Evolutionary conservation across 768 basidiomycete species (phyloP), one percentile per base, ranked within the genome.

Genomic region (Mycena venus): DNA sequence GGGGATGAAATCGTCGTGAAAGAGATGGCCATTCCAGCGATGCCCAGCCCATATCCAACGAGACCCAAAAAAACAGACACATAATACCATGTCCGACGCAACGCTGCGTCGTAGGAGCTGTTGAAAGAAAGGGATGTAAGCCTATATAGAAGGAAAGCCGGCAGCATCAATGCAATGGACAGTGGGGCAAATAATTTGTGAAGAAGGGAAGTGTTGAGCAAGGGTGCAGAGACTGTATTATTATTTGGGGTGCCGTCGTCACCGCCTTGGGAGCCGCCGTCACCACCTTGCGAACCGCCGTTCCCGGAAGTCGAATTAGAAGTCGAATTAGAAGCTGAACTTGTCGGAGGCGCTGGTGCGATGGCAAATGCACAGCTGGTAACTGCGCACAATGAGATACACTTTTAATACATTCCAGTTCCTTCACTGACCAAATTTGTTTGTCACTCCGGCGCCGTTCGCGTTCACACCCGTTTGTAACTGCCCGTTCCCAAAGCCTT

Each of bases 381-480:
- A 75, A 95, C 78, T 47, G 10, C 19, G 49, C 49, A 25, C 3
- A 51, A 51, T 51, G 25, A 25, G 49, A 23, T 25, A 25, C 19
- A 25, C 49, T 10, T n/a, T 25, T 47, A 12, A 11, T 27, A 12
- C 23, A 51, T 51, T 25, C 23, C 25, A 51, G 49, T 25, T 51
- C 23, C 42, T 2, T 15, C 1, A 51, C 49, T 25, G 10, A 51
- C 49, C 23, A 25, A 91, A 95, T 66, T 87, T 83, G 17, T 92
- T 78, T 17, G 84, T 86, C 29, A 95, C 95, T 2, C 94, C 94
- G 34, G 89, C 83, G 15, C 95, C 95, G 72, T 86, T 87, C 3
- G 95, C 94, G 75, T 89, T 83, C 58, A 91, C 67, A 31, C 95
- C 95, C 1, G 89, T 88, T 80, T 89, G 85, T 47, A 96, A 87